Evolutionary conservation across 2,329 filamentous ascomycete species (phyloP).

Genomic region (Clarireedia paspali): DNA sequence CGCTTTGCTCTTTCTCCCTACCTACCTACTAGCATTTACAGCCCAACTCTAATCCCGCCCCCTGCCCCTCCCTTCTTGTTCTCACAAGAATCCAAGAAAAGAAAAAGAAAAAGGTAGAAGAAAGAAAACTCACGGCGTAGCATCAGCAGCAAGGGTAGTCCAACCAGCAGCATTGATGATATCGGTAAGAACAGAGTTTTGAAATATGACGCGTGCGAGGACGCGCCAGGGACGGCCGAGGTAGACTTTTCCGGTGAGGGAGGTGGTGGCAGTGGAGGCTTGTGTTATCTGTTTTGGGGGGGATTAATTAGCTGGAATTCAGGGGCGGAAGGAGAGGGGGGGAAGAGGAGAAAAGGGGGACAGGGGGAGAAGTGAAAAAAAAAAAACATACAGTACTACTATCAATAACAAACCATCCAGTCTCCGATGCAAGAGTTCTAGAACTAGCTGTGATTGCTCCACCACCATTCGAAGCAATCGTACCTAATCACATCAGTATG

Average conservation of each 20-base stretch:
- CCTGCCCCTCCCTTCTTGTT: too few species aligned
- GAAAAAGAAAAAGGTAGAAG: too few species aligned
- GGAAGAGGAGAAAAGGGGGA: too few species aligned
- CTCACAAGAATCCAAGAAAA: too few species aligned
- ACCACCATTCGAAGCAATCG: neutral
- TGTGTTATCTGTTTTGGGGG: constrained; percentile 15
- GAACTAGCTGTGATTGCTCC: constrained; percentile 2
- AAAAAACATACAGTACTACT: neutral
- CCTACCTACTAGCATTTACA: too few species aligned
- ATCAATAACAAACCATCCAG: constrained; percentile 1
- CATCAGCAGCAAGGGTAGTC: constrained; percentile 23
- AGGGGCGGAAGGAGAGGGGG: neutral
- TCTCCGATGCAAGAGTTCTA: neutral
- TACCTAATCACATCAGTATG: neutral
- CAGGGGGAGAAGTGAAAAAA: too few species aligned
- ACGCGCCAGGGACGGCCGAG: constrained; percentile 44
- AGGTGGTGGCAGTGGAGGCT: too few species aligned
- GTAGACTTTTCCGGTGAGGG: constrained; percentile 34
- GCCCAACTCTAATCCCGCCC: too few species aligned
- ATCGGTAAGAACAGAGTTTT: constrained; percentile 37
- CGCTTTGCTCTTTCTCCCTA: too few species aligned
- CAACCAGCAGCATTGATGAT: constrained; percentile 44
- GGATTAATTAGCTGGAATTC: too few species aligned
- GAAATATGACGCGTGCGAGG: constrained; percentile 41
- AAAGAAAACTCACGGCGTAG: constrained; percentile 11